Percentiles rank a stretch among this genome's conserved stretches.
Conservation (phyloP, 2,329 filamentous ascomycete species). For the Fusarium sp. region DNA sequence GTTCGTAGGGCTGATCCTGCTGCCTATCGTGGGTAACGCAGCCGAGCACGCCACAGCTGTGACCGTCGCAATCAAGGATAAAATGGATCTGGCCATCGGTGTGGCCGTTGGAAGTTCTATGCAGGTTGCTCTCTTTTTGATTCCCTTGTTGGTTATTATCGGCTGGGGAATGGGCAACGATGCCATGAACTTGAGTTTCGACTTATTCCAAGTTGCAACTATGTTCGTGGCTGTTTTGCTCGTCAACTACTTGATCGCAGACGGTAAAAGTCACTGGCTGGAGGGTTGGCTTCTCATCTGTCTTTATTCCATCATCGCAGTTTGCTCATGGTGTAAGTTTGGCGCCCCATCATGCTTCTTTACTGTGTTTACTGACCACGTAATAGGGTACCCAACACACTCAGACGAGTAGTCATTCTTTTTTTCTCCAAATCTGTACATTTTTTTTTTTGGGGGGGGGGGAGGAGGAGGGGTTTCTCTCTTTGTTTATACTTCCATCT, state of each 20-base stretch:
- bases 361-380: conserved; percentile 7
- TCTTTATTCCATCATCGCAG: conserved; percentile 82
- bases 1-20: conserved; percentile 82
- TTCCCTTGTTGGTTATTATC: conserved; percentile 79
- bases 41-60: conserved; percentile 86
- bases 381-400: conserved; percentile 34
- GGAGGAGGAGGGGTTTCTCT: neutral
- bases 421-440: neutral
- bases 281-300: conserved; percentile 82
- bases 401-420: conserved; percentile 5
- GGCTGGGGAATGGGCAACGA: conserved; percentile 79
- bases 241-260: conserved; percentile 86
- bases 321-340: conserved; percentile 70
- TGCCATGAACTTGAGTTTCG: conserved; percentile 85
- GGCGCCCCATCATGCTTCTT: neutral
- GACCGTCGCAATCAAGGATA: conserved; percentile 83
- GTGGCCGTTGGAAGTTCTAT: conserved; percentile 84
- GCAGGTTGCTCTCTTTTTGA: conserved; percentile 83
- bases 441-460: neutral
- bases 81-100: conserved; percentile 85
- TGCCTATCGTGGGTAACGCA: conserved; percentile 86
- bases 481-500: neutral
- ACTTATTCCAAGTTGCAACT: conserved; percentile 87
- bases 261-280: conserved; percentile 85
- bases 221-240: conserved; percentile 86